Evolutionary conservation across 2,329 filamentous ascomycete species (phyloP), one percentile per base, ranked within the genome.

Genomic region (Alternaria sp.): DNA sequence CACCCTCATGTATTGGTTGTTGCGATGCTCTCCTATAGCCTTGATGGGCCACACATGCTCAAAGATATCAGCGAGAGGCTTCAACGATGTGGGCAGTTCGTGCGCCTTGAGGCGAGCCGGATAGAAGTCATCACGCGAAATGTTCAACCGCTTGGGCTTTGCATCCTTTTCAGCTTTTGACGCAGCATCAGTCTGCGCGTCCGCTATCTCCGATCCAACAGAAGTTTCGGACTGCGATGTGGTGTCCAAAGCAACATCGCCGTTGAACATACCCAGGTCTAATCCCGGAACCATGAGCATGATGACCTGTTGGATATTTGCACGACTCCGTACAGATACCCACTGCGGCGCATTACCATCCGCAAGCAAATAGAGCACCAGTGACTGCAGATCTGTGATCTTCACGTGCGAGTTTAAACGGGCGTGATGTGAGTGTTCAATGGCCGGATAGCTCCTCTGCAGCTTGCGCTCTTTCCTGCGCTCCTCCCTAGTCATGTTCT

Each of bases 231-330:
- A 23, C 17, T 44, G 39, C 45, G 56, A 11, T 21, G 42, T 29
- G 36, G 53, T 26, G 13, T 74, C 67, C 21, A 72, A 54, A 17
- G 65, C 37, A 31, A 70, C 56, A 13, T 78, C 80, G 34, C 86
- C 83, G 75, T 90, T 86, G 79, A 98, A 96, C 90, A 98, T 95
- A 62, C 88, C 90, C 70, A 92, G 86, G 73, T 98, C 94, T 24
- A 99, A 80, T 0, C 95, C 95, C 10, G 95, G 95, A 10, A 97
- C 88, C 90, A 97, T 94, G 65, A 99, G 81, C 39, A 91, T 86
- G 29, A 98, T 93, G 29, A 96, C 90, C 79, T 95, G 96, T 56
- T 80, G 79, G 39, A 89, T 82, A 59, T 81, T 79, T 17, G 77
- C 78, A 42, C 84, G 84, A 71, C 88, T 83, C 61, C 81, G 82